Base-by-base conservation (phyloP, 2,329 filamentous ascomycete genomes). In the Diplodia scrobiculata region DNA sequence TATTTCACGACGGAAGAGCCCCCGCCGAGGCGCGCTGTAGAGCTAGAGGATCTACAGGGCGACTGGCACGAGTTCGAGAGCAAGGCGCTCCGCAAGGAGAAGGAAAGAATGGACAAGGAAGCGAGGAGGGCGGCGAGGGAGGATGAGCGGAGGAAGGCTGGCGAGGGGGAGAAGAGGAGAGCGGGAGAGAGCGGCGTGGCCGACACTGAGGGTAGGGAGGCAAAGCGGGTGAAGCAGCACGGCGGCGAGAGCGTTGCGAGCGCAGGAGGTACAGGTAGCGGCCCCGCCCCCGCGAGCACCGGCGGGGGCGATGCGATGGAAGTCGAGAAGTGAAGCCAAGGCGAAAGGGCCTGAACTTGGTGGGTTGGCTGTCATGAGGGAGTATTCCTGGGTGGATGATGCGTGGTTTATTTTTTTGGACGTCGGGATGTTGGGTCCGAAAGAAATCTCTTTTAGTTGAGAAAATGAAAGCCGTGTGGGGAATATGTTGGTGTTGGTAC, bases 61-160 rank as follows among this genome's bases (percentile, higher is more conserved):
- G 95, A 99, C 72, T 99, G 95, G 95, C 95, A 99, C 75, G 95
- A 99, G 76, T 97, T 98, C 73, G 95, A 99, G 80, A 96, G 92
- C 66, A 99, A 99, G 80, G 93, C 92, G 17, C 83, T 97, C 29
- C 85, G 95, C 36, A 95, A 95, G 71, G 93, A 97, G 77, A 94
- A 92, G 71, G 91, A 95, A 76, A 86, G 86, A 65, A 79, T 80
- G 66, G 86, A 89, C 68, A 83, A 84, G 68, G 86, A 87, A 72
- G 82, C 81, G 19, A 77, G 84, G 63, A 51, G 75, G 48, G 72
- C 69, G 19, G 75, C 74, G 25, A 50, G 65, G 11, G 65, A 66
- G n/a, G 58, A 60, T 36, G 53, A 58, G 53, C n/a, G 36, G 11
- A 41, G 34, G 11, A 58, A 19, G 13, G 53, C 53, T 1, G 52